Base-by-base conservation (phyloP, 768 basidiomycete species). In the Hypholoma sublateritium region DNA sequence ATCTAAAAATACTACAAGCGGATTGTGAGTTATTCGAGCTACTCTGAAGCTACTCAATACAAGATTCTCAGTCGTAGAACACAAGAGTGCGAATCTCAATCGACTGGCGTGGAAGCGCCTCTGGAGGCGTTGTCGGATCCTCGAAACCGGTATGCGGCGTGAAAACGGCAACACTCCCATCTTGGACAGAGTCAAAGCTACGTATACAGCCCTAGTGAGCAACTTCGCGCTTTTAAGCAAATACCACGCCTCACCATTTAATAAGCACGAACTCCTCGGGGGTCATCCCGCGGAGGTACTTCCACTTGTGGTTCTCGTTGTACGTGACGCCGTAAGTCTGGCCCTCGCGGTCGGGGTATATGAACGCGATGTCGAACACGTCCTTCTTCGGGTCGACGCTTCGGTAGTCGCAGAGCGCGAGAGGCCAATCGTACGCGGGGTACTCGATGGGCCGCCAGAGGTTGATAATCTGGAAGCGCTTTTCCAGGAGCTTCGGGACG, bases 61-160 rank as follows among this genome's bases (percentile, higher is more conserved):
- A 1, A 61, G 55, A 13, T 67, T 67, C 52, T 50, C 57, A 3
- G 45, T 67, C 24, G 53, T 65, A 43, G 56, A 62, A 21, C 64
- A 63, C 57, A 55, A 59, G 51, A 19, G 28, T 14, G 39, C 39
- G 39, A 17, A 87, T 58, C 68, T 87, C 85, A 48, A 86, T 85
- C 0, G 84, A 85, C 67, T 85, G 77, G 37, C 85, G 71, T 4
- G 69, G 65, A 12, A 78, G 80, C 0, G 80, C 71, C 42, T 72
- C 81, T 36, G 70, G 64, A 1, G 82, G 84, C 7, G 80, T 83
- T 1, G 73, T 72, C 3, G 80, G 77, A 57, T 87, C 84, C 35
- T 72, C 59, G 66, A 87, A 87, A 2, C 75, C 83, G 14, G 82
- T 82, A 60, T 88, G 86, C 3, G 86, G 84, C 0, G 85, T 83